Percentiles rank a stretch among this genome's conserved stretches.
phyloP scores from a whole-genome alignment of 2,329 filamentous ascomycete genomes.

The Stagonosporopsis cucurbitacearum region DNA sequence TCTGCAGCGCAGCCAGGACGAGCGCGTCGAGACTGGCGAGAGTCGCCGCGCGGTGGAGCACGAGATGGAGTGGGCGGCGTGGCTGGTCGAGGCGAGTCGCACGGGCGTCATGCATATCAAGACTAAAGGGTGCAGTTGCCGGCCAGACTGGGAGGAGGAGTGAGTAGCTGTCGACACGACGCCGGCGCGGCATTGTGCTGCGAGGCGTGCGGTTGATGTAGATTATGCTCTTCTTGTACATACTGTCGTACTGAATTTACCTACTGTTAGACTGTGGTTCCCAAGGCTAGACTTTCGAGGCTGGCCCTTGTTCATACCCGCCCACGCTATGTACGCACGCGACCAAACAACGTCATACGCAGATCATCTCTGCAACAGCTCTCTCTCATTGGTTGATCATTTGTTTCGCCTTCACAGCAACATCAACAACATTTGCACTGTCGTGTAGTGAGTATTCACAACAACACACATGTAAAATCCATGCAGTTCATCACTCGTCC shows the following conservation, averaged over 20 bases:
- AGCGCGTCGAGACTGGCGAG: conserved; percentile 35
- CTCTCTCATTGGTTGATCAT: conserved; percentile 2
- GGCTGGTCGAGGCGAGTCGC: conserved; percentile 34
- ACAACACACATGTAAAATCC: background rate
- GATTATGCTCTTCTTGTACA: background rate
- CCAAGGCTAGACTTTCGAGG: conserved; percentile 9
- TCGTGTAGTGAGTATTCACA: background rate
- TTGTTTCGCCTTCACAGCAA: background rate
- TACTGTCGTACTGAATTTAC: no score
- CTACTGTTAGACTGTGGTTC: background rate
- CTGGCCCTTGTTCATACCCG: conserved; percentile 16
- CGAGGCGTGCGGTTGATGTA: background rate
- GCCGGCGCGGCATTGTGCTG: background rate
- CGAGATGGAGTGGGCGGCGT: conserved; percentile 40
- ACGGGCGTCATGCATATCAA: conserved; percentile 42
- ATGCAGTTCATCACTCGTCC: background rate
- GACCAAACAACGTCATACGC: conserved; percentile 7
- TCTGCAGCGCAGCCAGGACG: conserved; percentile 22
- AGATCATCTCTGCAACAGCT: conserved; percentile 1
- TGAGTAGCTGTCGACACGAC: background rate
- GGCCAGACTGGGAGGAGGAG: conserved; percentile 33
- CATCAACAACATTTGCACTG: background rate
- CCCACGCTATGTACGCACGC: conserved; percentile 11
- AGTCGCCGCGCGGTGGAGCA: conserved; percentile 27
- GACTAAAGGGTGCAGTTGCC: conserved; percentile 31